Base-by-base conservation (phyloP, 2,329 filamentous ascomycete genomes). In the Diaporthe sp. region DNA sequence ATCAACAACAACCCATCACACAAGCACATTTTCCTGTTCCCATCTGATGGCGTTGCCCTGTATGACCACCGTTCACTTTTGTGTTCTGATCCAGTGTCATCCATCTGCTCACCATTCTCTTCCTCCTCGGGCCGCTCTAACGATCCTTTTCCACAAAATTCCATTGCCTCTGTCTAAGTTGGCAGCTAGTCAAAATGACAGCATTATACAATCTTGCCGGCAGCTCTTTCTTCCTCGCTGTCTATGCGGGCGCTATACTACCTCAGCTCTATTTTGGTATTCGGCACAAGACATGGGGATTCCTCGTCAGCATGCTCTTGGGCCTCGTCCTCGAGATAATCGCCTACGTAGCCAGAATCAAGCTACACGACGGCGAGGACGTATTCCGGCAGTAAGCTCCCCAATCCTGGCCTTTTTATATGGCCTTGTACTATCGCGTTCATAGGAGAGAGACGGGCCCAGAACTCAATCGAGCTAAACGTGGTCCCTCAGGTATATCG, bases 271-370 rank as follows among this genome's bases (percentile, higher is more conserved):
- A 72, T 61, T 37, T 79, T 4, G 77, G 75, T 44, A 72, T 78
- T 65, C 74, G 74, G 9, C 62, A 75, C 71, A 78, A 75, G 76
- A 79, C 77, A 0, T 77, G 74, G 65, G 69, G 73, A 9, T 79
- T 70, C 37, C 70, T 77, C 17, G 67, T 73, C 2, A 51, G 69
- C n/a, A 85, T 89, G 83, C 78, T 85, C 1, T 79, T 82, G 17
- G 88, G 86, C n/a, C 86, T 85, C 75, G 78, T 84, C 1, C 79
- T 84, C 31, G 88, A 89, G 77, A 83, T 88, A 3, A 77, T 88
- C 44, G 88, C 88, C 17, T 89, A 90, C 76, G 80, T 83, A 4
- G 88, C 86, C 3, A 81, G 88, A 5, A 81, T 88, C 22, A 70
- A 86, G 78, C 80, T 85, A 22, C 82, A 86, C 55, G 69, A 84